These are phyloP conservation scores for Pachyrhizus erosus DNA, from an alignment of 306 rosid genomes.

Conservation along the genomic window DNA sequence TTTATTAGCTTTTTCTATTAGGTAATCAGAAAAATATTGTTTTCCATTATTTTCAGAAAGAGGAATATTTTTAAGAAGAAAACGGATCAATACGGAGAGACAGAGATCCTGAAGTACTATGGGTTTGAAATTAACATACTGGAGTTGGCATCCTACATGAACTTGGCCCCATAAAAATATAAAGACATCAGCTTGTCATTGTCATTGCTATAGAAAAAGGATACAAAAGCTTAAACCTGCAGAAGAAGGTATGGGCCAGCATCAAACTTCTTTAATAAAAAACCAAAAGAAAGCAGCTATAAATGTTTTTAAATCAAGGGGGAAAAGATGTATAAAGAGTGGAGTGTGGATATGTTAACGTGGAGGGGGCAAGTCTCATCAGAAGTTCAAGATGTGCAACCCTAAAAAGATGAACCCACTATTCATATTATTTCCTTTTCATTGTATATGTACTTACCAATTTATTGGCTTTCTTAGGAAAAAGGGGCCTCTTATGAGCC, in stretches of 20 bases:
- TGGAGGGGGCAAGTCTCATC: constrained; percentile 76
- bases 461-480: constrained; percentile 47
- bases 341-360: constrained; percentile 49
- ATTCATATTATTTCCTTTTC: constrained; percentile 48
- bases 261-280: constrained; percentile 44
- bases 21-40: constrained; percentile 11
- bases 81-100: constrained; percentile 31
- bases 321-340: constrained; percentile 31
- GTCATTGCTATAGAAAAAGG: constrained; percentile 55
- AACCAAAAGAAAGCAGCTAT: constrained; percentile 42
- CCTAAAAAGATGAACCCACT: constrained; percentile 72
- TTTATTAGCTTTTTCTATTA: background rate
- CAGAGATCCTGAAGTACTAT: constrained; percentile 36
- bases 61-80: background rate
- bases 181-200: constrained; percentile 52
- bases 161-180: constrained; percentile 53
- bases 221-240: constrained; percentile 52
- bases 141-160: constrained; percentile 45
- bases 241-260: constrained; percentile 56
- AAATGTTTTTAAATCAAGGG: constrained; percentile 29
- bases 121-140: constrained; percentile 43
- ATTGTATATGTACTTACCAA: constrained; percentile 40
- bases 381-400: constrained; percentile 55
- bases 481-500: constrained; percentile 50
- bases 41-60: constrained; percentile 30